Evolutionary conservation across 176 grass and related monocot species (phyloP), one percentile per base, ranked within the genome.

Genomic region (Oropetium thomaeum): DNA sequence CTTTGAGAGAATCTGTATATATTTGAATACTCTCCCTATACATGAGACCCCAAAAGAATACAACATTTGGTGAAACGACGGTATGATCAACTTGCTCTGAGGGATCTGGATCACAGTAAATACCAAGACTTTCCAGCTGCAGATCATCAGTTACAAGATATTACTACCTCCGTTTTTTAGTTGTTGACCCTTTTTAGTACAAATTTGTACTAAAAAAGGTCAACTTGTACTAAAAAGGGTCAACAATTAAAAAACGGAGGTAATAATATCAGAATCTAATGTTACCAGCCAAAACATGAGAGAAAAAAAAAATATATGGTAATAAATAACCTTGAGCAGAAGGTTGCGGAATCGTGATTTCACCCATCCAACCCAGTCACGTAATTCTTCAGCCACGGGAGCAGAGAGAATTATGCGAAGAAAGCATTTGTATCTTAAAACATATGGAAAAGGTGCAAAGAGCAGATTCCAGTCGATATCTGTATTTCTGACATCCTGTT

Each of bases 351-450:
- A 81, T 40, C 87, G 74, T 48, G 87, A 89, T 81, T 93, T 93
- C 69, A 93, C 84, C 87, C 90, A 90, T 79, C 90, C 87, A 63
- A 84, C 90, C 87, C 84, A 93, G 37, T 93, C 87, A 33, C 73
- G 77, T 79, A 93, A 78, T 78, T 92, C 86, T 62, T 84, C 77
- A 65, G 27, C 73, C 67, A 34, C 28, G 16, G 69, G 81, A 84
- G 87, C 58, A 82, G 84, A 72, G 59, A 93, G 87, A 76, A 89
- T 60, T 71, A 93, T 93, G 19, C 77, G 49, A 57, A 93, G 71
- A 59, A 93, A 87, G 13, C 79, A 74, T 70, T 76, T 40, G 32
- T 89, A 87, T 67, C 40, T 82, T 47, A 28, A 32, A 59, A 20
- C 34, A 75, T 93, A 89, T 15, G 87, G 87, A 84, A 75, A 93